phyloP scores from a whole-genome alignment of 441 rosid genomes.

The Capsella rubella region DNA sequence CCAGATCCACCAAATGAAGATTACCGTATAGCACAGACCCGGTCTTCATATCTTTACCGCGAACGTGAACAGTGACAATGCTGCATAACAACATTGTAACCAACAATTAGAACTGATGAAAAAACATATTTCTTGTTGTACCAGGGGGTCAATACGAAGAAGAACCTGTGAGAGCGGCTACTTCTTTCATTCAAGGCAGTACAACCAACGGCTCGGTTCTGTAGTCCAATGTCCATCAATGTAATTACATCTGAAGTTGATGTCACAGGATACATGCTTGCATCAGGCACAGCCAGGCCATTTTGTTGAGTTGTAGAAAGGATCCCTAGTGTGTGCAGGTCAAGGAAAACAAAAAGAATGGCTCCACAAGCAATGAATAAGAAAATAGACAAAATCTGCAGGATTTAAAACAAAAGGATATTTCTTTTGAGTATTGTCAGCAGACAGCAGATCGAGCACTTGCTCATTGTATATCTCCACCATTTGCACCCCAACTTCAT shows the following conservation, averaged over 20 bases:
- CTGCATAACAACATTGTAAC: constrained; percentile 45
- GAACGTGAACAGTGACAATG: constrained; percentile 66
- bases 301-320: constrained; percentile 49
- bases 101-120: not conserved
- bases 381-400: not conserved
- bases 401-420: constrained; percentile 55
- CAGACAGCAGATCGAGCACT: constrained; percentile 66
- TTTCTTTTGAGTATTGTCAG: constrained; percentile 58
- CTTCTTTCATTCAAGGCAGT: constrained; percentile 75
- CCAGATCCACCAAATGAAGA: constrained; percentile 75
- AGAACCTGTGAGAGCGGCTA: constrained; percentile 76
- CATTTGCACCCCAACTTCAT: constrained; percentile 78
- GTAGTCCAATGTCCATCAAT: constrained; percentile 59
- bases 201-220: constrained; percentile 60
- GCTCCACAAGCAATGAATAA: constrained; percentile 4
- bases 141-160: constrained; percentile 4
- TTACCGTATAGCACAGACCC: constrained; percentile 54
- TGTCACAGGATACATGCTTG: constrained; percentile 63
- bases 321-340: constrained; percentile 66
- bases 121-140: not conserved
- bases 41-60: constrained; percentile 60
- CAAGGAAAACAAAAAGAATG: constrained; percentile 47
- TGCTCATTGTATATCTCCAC: constrained; percentile 79
- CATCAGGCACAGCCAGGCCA: constrained; percentile 77
- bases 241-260: constrained; percentile 63